Conservation (phyloP, 2,329 filamentous ascomycete genomes). For the Teratosphaeriaceae sp. region DNA sequence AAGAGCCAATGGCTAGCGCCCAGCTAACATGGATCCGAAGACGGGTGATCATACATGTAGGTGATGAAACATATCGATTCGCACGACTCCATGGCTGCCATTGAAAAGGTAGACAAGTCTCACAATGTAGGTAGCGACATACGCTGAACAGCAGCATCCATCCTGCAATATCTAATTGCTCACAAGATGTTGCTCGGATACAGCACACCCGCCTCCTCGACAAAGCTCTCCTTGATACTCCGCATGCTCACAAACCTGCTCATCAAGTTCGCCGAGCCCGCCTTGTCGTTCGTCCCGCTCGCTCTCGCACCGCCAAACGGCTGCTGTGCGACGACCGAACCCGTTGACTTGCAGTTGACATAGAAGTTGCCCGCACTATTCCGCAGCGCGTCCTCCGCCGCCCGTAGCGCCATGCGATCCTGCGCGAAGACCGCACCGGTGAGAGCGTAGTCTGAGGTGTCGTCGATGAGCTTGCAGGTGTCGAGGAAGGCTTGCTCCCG, state of each 20-base stretch:
- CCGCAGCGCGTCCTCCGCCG: constrained; percentile 63
- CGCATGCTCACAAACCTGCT: constrained; percentile 50
- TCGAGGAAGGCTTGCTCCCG: constrained; percentile 43
- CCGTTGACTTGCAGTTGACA: constrained; percentile 71
- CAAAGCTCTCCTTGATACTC: constrained; percentile 51
- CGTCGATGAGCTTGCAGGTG: constrained; percentile 60
- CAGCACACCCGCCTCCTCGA: constrained; percentile 40
- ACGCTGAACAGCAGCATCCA: no score
- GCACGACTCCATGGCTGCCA: no score
- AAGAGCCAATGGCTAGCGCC: no score
- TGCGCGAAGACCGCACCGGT: constrained; percentile 70
- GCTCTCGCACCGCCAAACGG: constrained; percentile 47
- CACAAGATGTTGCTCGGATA: constrained; percentile 45
- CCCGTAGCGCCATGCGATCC: constrained; percentile 58
- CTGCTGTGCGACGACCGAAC: constrained; percentile 37
- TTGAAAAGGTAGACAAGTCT: no score
- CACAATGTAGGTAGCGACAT: no score
- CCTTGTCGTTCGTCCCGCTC: constrained; percentile 53
- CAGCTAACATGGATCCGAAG: no score
- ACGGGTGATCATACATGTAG: no score
- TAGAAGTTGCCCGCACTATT: constrained; percentile 79
- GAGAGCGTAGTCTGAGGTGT: constrained; percentile 68
- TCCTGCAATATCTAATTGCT: no score
- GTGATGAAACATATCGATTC: no score
- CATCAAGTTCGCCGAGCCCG: constrained; percentile 47